Base-by-base conservation (phyloP, 1,284 basidiomycete genomes). In the Fomitopsis pinicola region DNA sequence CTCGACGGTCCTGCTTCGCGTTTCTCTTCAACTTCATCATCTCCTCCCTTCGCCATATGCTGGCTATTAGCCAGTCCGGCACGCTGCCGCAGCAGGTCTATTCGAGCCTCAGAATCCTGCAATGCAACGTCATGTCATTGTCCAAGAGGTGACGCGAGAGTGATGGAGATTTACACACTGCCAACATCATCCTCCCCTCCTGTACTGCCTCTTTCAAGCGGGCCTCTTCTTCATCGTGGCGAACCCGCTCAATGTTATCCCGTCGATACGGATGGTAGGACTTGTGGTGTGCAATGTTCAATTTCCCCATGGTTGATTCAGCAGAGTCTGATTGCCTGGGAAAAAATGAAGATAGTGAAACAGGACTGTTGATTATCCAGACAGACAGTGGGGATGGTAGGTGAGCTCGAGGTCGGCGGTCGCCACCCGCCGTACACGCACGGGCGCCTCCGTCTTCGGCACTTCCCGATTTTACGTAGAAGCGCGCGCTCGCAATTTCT, bases 221-320 rank as follows among this genome's bases (percentile, higher is more conserved):
- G n/a, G 90, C 91, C 68, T 87, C 88, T 69, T 91, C 92, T 76
- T 95, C 92, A 81, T 95, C 92, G 60, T 73, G 75, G 7, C 85
- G 78, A 0, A 95, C 93, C 26, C 83, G 82, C 64, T 92, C 91
- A 62, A 94, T 91, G 69, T 95, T 95, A 71, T 94, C 92, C 50
- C 86, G 76, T 56, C 91, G 80, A 72, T 94, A 94, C 0, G 90
- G 92, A 68, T 94, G 92, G 71, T 94, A 94, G 2, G 90, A 92
- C 73, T 95, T 95, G 79, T 94, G 92, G 71, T 94, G 92, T 6
- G 92, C 91, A 70, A 92, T 93, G 71, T 91, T 91, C 38, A 92
- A 81, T 69, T 91, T 91, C 26, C 89, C 89, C 91, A 92, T 92
- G 26, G 26, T 4, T 38, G 30, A 28, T 33, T 33, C 30, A 33